Conservation (phyloP, 163 green algal genomes). For the Chlorella variabilis region DNA sequence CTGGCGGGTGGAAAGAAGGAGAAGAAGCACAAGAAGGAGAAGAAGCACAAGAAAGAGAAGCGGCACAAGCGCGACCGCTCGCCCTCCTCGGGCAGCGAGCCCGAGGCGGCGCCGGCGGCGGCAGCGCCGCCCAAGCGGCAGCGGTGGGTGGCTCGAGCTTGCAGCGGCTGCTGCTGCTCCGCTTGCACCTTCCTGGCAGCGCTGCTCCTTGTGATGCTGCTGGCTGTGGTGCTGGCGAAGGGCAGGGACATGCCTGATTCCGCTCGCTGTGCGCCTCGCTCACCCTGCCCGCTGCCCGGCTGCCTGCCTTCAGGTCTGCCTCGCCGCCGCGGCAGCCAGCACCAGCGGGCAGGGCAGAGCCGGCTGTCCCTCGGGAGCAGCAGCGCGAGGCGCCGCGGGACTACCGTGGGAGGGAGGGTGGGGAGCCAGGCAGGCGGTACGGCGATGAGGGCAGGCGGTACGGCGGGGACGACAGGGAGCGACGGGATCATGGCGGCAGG, state of each 20-base stretch:
- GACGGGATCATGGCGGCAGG: neutral
- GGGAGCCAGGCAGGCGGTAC: neutral
- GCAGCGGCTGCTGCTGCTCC: too few species aligned
- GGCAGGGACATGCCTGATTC: too few species aligned
- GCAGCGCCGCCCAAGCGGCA: slow-evolving; percentile 22
- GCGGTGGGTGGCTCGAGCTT: too few species aligned
- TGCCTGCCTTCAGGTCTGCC: neutral
- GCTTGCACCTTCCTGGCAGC: too few species aligned
- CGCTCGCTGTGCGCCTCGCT: too few species aligned
- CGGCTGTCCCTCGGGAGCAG: neutral
- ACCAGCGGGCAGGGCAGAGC: neutral
- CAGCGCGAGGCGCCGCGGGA: neutral
- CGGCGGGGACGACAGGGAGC: neutral
- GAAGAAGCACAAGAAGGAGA: slow-evolving; percentile 58
- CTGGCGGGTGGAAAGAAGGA: slow-evolving; percentile 53
- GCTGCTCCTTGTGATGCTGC: too few species aligned
- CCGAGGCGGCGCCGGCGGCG: neutral
- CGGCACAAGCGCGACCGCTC: slow-evolving; percentile 54
- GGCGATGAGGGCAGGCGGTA: slow-evolving; percentile 6
- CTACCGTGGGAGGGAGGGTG: neutral
- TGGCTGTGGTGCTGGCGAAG: too few species aligned
- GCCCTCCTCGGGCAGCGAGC: slow-evolving; percentile 24
- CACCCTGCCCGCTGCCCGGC: too few species aligned
- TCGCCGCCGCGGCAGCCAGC: neutral
- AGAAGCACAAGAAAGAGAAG: slow-evolving; percentile 81